Evolutionary conservation across 495 filamentous ascomycete genomes (phyloP).

Genomic region (Pyrenula massariospora): DNA sequence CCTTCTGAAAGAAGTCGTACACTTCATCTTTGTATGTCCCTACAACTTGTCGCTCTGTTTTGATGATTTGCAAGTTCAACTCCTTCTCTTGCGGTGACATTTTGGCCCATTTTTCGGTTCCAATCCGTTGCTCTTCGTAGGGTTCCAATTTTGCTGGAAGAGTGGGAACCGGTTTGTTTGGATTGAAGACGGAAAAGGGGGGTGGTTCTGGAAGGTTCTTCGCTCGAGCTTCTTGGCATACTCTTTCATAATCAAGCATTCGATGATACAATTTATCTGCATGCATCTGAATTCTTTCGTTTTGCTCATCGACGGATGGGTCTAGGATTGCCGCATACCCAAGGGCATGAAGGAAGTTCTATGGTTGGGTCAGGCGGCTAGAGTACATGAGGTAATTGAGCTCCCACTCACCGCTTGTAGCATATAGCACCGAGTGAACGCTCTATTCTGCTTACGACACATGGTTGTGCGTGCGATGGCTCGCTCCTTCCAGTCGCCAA

Average conservation of each 20-base stretch:
- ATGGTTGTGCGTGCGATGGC: slow-evolving; percentile 47
- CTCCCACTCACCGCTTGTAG: slow-evolving; percentile 57
- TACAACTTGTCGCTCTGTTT: slow-evolving; percentile 46
- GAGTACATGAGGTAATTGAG: not conserved
- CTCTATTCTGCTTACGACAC: slow-evolving; percentile 59
- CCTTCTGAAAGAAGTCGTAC: slow-evolving; percentile 39
- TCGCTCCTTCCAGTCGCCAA: slow-evolving; percentile 39
- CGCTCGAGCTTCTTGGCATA: slow-evolving; percentile 52
- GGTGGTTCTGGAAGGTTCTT: slow-evolving; percentile 34
- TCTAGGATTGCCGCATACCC: slow-evolving; percentile 68
- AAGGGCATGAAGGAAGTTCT: slow-evolving; percentile 80
- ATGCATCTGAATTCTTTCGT: slow-evolving; percentile 92
- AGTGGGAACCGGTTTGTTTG: slow-evolving; percentile 14
- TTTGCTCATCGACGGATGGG: slow-evolving; percentile 42
- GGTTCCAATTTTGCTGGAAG: slow-evolving; percentile 1
- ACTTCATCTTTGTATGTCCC: slow-evolving; percentile 41
- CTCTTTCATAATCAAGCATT: slow-evolving; percentile 66
- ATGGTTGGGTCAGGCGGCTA: not conserved
- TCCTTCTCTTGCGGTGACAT: slow-evolving; percentile 51
- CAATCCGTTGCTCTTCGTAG: slow-evolving; percentile 24
- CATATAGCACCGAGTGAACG: slow-evolving; percentile 68
- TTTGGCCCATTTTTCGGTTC: slow-evolving; percentile 36
- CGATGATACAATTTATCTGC: slow-evolving; percentile 79
- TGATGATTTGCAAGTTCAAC: slow-evolving; percentile 52
- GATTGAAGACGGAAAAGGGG: slow-evolving; percentile 27